These are phyloP conservation scores for Pilaira anomala DNA, from an alignment of 192 early-diverging fungal species.

Conservation along the genomic window DNA sequence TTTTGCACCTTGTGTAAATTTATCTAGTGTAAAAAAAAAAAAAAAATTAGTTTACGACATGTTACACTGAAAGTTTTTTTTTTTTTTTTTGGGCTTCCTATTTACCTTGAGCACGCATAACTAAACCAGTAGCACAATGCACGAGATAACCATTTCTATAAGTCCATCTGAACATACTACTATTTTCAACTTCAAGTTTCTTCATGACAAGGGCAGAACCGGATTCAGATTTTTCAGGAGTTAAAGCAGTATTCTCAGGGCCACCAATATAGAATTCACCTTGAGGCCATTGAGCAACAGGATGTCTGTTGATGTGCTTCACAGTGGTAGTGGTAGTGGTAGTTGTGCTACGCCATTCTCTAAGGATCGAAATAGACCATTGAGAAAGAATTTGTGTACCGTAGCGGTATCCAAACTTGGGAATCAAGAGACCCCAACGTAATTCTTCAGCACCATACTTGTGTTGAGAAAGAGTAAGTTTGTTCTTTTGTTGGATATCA, in stretches of 20 bases:
- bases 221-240: conserved; percentile 20
- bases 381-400: conserved; percentile 19
- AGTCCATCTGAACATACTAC: conserved; percentile 19
- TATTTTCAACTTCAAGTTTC: conserved; percentile 8
- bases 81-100: no score
- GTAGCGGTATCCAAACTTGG: conserved; percentile 15
- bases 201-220: conserved; percentile 7
- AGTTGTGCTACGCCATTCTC: conserved; percentile 20
- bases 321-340: not conserved
- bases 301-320: not conserved
- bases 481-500: not conserved
- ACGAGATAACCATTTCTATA: conserved; percentile 25
- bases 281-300: conserved; percentile 26
- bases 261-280: conserved; percentile 25
- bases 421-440: conserved; percentile 33
- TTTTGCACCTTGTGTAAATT: conserved; percentile 15
- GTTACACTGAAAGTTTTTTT: no score
- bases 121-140: conserved; percentile 27
- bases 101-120: conserved; percentile 23
- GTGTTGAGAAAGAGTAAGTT: not conserved
- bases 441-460: conserved; percentile 14
- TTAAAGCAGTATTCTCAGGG: conserved; percentile 6
- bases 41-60: not conserved
- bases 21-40: conserved; percentile 10
- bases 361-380: conserved; percentile 20